Conservation (phyloP, 78 protist species). For the Dictyostelium brefeldianum region DNA sequence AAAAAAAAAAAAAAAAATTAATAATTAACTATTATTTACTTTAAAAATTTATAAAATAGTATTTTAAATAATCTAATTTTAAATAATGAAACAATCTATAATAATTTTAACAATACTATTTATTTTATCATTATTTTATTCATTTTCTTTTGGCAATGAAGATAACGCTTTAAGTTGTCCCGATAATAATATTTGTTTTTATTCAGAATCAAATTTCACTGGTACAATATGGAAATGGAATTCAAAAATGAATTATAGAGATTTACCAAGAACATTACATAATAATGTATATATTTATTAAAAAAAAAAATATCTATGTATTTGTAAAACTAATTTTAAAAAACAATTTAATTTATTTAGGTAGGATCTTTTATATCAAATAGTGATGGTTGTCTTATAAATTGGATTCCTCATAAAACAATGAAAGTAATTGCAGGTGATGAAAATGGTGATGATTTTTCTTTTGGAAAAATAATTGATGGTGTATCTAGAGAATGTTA, state of each 20-base stretch:
- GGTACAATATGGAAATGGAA: neutral
- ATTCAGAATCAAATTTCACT: neutral
- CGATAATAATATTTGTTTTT: neutral
- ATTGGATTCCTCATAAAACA: slow-evolving; percentile 1
- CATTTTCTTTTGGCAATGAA: neutral
- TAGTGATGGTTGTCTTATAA: neutral
- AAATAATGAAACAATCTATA: too few relatives aligned
- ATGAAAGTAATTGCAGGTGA: neutral
- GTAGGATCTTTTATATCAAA: neutral
- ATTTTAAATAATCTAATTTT: too few relatives aligned
- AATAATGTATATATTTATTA: neutral
- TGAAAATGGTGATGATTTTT: neutral
- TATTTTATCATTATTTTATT: neutral
- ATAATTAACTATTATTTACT: too few relatives aligned
- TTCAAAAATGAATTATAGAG: slow-evolving; percentile 2
- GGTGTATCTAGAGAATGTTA: neutral
- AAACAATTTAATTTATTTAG: neutral
- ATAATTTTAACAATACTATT: too few relatives aligned
- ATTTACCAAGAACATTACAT: slow-evolving; percentile 14
- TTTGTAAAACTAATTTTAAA: neutral
- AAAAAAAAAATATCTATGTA: neutral
- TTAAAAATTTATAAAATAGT: too few relatives aligned
- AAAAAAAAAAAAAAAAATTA: too few relatives aligned
- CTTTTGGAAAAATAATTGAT: slow-evolving; percentile 17
- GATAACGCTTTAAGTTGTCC: neutral